Percentiles rank a stretch among this genome's conserved stretches.
Conservation (phyloP, 352 stramenopile genomes). For the Pythium monospermum region DNA sequence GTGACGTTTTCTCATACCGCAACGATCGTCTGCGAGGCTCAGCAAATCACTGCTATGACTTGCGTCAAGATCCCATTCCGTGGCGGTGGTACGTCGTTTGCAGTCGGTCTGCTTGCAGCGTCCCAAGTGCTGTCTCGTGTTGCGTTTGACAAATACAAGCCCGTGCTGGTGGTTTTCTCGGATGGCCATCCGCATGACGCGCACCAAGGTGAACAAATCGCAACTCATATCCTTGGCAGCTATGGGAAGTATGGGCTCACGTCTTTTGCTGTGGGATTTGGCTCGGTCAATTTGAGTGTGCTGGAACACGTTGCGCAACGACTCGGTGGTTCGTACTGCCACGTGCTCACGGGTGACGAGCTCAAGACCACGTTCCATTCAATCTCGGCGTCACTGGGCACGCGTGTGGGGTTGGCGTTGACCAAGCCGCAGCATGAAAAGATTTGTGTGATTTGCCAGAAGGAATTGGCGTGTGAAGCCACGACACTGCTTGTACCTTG, state of each 20-base stretch:
- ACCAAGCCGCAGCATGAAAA: constrained; percentile 52
- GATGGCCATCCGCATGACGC: constrained; percentile 55
- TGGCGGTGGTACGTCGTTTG: constrained; percentile 49
- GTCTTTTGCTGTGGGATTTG: constrained; percentile 69
- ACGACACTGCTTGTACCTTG: constrained; percentile 38
- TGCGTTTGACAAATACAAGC: constrained; percentile 53
- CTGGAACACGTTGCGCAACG: constrained; percentile 49
- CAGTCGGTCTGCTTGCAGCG: constrained; percentile 41
- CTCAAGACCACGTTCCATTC: constrained; percentile 69
- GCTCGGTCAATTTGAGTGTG: constrained; percentile 51
- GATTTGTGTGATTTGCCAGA: constrained; percentile 55
- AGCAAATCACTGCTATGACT: constrained; percentile 41
- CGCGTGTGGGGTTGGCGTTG: constrained; percentile 48
- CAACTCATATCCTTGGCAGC: constrained; percentile 36
- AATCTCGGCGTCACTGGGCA: constrained; percentile 70
- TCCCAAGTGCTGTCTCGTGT: constrained; percentile 70
- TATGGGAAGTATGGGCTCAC: constrained; percentile 62
- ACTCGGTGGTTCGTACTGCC: constrained; percentile 56
- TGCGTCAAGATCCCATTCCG: constrained; percentile 25
- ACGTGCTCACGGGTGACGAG: constrained; percentile 57
- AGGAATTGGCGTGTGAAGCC: constrained; percentile 47
- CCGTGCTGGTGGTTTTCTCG: constrained; percentile 75
- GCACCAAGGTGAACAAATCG: constrained; percentile 41
- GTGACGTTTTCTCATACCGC: constrained; percentile 51
- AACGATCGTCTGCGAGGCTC: constrained; percentile 45